phyloP scores from a whole-genome alignment of 768 basidiomycete species.

The Omphalotus guepiniiformis region DNA sequence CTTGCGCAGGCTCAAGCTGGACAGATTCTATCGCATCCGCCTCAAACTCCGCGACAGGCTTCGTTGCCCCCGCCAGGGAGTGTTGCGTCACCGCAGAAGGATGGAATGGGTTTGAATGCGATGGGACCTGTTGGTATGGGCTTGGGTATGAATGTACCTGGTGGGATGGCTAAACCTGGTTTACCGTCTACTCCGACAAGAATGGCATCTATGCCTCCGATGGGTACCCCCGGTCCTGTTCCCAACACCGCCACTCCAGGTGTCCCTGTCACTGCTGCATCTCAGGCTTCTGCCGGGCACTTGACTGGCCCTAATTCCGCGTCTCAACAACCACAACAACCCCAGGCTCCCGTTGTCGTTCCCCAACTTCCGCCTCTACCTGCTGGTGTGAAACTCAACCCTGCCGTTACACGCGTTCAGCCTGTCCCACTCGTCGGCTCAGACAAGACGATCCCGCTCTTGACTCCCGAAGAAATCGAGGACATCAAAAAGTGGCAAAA shows the following conservation, averaged over 20 bases:
- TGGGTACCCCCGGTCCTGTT: not conserved
- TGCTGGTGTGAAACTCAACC: conserved; percentile 44
- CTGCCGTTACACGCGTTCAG: conserved; percentile 54
- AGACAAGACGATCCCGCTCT: conserved; percentile 47
- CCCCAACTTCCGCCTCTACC: conserved; percentile 41
- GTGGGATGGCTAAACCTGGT: not conserved
- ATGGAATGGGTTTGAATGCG: too few relatives aligned
- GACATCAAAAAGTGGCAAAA: conserved; percentile 61
- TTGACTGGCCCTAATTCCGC: not conserved
- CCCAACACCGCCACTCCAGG: not conserved
- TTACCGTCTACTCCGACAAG: not conserved
- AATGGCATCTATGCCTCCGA: conserved; percentile 4
- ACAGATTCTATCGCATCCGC: not conserved
- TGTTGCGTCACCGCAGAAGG: not conserved
- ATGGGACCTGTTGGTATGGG: too few relatives aligned
- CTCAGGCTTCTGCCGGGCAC: conserved; percentile 7
- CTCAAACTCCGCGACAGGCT: not conserved
- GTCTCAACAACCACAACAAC: conserved; percentile 13
- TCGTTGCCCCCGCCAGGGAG: not conserved
- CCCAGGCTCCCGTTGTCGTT: conserved; percentile 15
- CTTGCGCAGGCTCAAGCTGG: not conserved
- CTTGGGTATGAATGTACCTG: not conserved
- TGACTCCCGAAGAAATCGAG: conserved; percentile 47
- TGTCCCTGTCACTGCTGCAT: conserved; percentile 4
- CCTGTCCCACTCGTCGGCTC: conserved; percentile 57